phyloP scores from a whole-genome alignment of 768 basidiomycete species.

The Butyriboletus loyo region DNA sequence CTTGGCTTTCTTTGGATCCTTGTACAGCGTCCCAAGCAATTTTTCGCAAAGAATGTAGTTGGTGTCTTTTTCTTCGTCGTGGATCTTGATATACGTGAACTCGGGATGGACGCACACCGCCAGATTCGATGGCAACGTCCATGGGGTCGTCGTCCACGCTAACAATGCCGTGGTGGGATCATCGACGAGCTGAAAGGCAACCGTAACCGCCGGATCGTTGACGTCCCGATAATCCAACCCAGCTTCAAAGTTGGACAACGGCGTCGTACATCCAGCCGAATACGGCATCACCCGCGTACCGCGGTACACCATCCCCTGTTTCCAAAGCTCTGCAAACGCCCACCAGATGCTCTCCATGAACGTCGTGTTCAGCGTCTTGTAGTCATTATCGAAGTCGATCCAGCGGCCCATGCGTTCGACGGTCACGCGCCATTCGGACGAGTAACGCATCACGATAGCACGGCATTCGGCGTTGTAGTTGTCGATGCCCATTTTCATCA shows the following conservation, averaged over 20 bases:
- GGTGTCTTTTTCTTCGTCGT: conserved; percentile 79
- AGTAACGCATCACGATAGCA: conserved; percentile 95
- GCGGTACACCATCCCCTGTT: conserved; percentile 89
- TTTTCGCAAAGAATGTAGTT: conserved; percentile 93
- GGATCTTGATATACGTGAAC: conserved; percentile 94
- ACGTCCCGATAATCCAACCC: conserved; percentile 90
- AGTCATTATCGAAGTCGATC: conserved; percentile 99
- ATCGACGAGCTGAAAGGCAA: conserved; percentile 90
- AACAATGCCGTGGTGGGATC: conserved; percentile 87
- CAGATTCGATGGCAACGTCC: conserved; percentile 96
- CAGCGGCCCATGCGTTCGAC: conserved; percentile 98
- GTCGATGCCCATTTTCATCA: conserved; percentile 93
- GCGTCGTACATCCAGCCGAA: conserved; percentile 93
- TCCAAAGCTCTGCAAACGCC: conserved; percentile 94
- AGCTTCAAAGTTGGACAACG: conserved; percentile 96
- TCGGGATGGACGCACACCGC: conserved; percentile 95
- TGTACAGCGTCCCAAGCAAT: conserved; percentile 85
- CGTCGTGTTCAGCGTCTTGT: conserved; percentile 89
- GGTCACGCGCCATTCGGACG: conserved; percentile 89
- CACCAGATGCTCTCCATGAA: conserved; percentile 99
- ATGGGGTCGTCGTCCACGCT: conserved; percentile 99
- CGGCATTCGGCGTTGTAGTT: conserved; percentile 97
- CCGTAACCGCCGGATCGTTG: conserved; percentile 91
- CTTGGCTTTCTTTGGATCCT: conserved; percentile 96
- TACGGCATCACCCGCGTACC: conserved; percentile 97